A percentile compares a stretch with the other conserved stretches of the same genome.
These are phyloP conservation scores for Blastocystis sp. DNA, from an alignment of 352 stramenopile genomes.

Conservation along the genomic window DNA sequence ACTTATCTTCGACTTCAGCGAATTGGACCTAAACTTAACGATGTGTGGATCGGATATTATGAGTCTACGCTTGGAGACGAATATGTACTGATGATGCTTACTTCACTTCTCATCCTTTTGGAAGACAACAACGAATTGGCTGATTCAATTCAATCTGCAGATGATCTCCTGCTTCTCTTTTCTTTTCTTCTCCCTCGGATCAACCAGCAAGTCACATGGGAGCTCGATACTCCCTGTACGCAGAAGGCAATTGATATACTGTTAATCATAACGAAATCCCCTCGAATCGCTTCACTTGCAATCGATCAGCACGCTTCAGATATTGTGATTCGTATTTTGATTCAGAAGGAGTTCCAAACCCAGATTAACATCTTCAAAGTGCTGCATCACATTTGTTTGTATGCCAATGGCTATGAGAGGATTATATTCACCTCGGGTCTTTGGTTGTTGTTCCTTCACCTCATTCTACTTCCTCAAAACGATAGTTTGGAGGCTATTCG, in stretches of 20 bases:
- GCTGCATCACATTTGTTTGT: background rate
- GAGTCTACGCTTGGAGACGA: background rate
- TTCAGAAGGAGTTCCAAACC: background rate
- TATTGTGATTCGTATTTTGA: background rate
- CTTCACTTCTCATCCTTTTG: background rate
- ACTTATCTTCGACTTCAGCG: background rate
- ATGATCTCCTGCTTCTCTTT: slow-evolving; percentile 23
- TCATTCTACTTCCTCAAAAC: background rate
- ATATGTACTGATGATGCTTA: slow-evolving; percentile 46
- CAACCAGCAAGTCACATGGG: background rate
- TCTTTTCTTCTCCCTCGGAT: background rate
- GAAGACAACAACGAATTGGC: background rate
- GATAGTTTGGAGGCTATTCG: background rate
- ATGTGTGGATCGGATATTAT: background rate
- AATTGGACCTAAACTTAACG: background rate
- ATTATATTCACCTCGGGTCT: background rate
- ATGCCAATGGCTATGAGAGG: background rate
- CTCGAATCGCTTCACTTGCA: background rate
- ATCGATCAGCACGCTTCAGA: background rate
- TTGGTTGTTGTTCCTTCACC: slow-evolving; percentile 20
- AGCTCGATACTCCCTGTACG: background rate
- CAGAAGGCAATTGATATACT: background rate
- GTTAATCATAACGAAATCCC: background rate
- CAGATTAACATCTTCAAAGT: background rate
- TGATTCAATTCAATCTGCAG: background rate